Evolutionary conservation across 202 grass and related monocot species (phyloP).

Genomic region (Eragrostis tef): DNA sequence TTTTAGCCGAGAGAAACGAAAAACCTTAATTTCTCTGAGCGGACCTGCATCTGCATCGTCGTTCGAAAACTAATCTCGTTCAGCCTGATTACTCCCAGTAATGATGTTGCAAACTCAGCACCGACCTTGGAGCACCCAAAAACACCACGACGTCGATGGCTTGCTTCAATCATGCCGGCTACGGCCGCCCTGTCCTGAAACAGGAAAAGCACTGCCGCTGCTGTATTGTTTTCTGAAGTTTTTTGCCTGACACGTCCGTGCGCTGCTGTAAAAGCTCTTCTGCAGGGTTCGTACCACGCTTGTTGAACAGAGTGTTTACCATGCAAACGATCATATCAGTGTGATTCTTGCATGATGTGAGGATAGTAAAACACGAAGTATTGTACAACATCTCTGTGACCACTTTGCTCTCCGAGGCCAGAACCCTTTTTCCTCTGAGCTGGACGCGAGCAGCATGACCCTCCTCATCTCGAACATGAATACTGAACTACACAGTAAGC

Average conservation of each 20-base stretch:
- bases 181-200: not conserved
- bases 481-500: no score
- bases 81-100: not conserved
- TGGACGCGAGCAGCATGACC: no score
- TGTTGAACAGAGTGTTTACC: not conserved
- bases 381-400: no score
- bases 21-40: not conserved
- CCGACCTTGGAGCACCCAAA: no score
- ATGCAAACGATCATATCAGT: no score
- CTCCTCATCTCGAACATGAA: no score
- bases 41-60: not conserved
- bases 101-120: not conserved
- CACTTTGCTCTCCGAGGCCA: no score
- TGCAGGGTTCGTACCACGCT: not conserved
- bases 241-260: slow-evolving; percentile 18
- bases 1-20: no score
- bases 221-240: not conserved
- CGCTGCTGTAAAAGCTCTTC: not conserved
- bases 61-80: not conserved
- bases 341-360: no score
- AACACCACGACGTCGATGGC: not conserved
- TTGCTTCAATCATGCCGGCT: not conserved
- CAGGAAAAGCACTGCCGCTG: no score
- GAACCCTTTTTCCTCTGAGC: no score
- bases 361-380: no score